A percentile compares a stretch with the other conserved stretches of the same genome.
Conservation (phyloP, 2,329 filamentous ascomycete species). For the Rugonectria rugulosa region DNA sequence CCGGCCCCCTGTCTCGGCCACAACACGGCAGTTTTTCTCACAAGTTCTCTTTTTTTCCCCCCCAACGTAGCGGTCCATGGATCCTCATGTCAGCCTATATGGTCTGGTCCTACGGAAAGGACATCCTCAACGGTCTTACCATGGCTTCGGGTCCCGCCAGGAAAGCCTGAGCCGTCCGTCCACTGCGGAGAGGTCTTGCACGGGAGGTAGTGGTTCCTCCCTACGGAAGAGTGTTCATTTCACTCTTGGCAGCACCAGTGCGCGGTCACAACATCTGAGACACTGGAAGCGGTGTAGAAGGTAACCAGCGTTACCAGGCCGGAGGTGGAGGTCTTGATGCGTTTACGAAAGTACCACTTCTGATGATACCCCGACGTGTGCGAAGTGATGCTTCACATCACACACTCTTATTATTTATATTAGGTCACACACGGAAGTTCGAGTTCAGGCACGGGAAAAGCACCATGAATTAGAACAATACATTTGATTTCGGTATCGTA, state of each 20-base stretch:
- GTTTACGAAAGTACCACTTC: background rate
- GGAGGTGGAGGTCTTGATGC: background rate
- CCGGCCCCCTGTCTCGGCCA: background rate
- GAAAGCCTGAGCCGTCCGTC: conserved; percentile 45
- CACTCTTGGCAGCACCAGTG: background rate
- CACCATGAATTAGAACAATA: background rate
- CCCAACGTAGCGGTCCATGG: conserved; percentile 62
- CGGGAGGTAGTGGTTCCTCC: background rate
- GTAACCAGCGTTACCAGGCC: background rate
- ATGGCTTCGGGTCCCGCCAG: conserved; percentile 49
- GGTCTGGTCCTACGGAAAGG: conserved; percentile 55
- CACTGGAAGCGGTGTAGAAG: background rate
- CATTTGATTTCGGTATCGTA: background rate
- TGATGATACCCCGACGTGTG: background rate
- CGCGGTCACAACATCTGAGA: too few species aligned
- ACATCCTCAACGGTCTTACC: conserved; percentile 57
- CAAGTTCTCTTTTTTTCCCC: too few species aligned
- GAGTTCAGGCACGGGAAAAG: background rate
- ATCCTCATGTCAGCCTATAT: conserved; percentile 61
- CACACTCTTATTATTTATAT: background rate
- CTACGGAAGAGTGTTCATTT: background rate
- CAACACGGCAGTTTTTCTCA: background rate
- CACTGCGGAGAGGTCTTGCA: background rate
- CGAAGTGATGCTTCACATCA: background rate
- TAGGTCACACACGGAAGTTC: background rate